phyloP scores from a whole-genome alignment of 805 yeast genomes.

The Suhomyces xylopsoci region DNA sequence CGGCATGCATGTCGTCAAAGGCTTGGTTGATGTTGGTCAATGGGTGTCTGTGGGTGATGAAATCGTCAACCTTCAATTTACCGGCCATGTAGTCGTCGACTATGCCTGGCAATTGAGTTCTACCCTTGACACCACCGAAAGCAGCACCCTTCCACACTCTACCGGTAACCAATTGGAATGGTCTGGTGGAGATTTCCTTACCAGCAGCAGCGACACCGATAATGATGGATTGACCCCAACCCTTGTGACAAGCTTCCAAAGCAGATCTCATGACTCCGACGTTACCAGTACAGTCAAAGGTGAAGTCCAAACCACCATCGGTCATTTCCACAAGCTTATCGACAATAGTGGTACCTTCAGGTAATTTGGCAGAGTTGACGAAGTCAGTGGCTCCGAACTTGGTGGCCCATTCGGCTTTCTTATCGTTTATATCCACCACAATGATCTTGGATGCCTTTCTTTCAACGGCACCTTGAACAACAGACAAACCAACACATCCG shows the following conservation, averaged over 20 bases:
- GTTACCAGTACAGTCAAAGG: conserved; percentile 98
- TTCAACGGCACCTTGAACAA: conserved; percentile 88
- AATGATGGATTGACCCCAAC: conserved; percentile 95
- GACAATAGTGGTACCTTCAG: conserved; percentile 73
- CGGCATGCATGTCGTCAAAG: conserved; percentile 91
- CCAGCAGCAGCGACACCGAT: conserved; percentile 99
- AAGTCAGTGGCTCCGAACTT: conserved; percentile 96
- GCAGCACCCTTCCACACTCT: conserved; percentile 99
- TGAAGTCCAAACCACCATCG: conserved; percentile 95
- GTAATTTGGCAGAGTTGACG: conserved; percentile 76
- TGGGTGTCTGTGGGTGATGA: conserved; percentile 85
- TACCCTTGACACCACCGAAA: conserved; percentile 98
- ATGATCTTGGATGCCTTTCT: conserved; percentile 80
- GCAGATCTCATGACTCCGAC: conserved; percentile 94
- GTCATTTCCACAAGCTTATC: conserved; percentile 80
- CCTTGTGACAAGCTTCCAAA: conserved; percentile 95
- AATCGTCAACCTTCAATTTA: conserved; percentile 85
- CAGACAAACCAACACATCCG: conserved; percentile 96
- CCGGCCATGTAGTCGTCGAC: conserved; percentile 85
- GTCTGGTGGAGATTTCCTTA: conserved; percentile 92
- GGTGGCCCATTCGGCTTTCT: conserved; percentile 79
- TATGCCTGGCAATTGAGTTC: conserved; percentile 88
- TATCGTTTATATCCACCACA: conserved; percentile 82
- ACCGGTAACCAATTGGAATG: conserved; percentile 98
- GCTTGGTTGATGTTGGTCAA: conserved; percentile 81